Evolutionary conservation across 2,329 filamentous ascomycete genomes (phyloP).

Genomic region (Fusarium protoensiforme): DNA sequence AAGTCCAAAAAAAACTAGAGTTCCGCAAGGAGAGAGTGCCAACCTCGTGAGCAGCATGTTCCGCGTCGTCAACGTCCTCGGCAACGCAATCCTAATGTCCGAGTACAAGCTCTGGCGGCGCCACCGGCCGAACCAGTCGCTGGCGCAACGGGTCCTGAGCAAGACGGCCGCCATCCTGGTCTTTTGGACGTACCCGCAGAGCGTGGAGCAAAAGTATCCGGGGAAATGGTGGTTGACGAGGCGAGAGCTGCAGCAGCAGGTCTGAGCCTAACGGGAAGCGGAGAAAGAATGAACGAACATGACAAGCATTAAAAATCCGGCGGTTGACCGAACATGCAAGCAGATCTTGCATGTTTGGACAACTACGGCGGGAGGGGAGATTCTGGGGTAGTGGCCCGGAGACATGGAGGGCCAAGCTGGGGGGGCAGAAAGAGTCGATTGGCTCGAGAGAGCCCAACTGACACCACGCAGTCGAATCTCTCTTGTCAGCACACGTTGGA

Average conservation of each 20-base stretch:
- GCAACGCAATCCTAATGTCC: constrained; percentile 50
- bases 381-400: constrained; percentile 34
- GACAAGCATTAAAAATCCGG: neutral
- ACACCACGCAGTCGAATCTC: neutral
- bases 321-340: constrained; percentile 2
- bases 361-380: constrained; percentile 20
- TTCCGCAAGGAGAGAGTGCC: neutral
- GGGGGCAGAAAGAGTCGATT: neutral
- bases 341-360: constrained; percentile 9
- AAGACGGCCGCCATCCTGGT: constrained; percentile 46
- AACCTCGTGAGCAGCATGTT: constrained; percentile 45
- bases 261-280: neutral
- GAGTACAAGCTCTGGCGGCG: constrained; percentile 54
- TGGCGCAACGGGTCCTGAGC: constrained; percentile 39
- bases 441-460: neutral
- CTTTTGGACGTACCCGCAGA: constrained; percentile 56
- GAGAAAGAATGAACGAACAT: too few species aligned
- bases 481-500: neutral
- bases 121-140: constrained; percentile 44
- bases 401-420: constrained; percentile 29
- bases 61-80: constrained; percentile 52
- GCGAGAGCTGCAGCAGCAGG: neutral
- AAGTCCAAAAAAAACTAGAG: constrained; percentile 33
- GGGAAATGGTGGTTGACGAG: constrained; percentile 42
- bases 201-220: constrained; percentile 52